Evolutionary conservation across 805 yeast genomes (phyloP), one percentile per base, ranked within the genome.

Genomic region (Schizosaccharomyces lindneri): DNA sequence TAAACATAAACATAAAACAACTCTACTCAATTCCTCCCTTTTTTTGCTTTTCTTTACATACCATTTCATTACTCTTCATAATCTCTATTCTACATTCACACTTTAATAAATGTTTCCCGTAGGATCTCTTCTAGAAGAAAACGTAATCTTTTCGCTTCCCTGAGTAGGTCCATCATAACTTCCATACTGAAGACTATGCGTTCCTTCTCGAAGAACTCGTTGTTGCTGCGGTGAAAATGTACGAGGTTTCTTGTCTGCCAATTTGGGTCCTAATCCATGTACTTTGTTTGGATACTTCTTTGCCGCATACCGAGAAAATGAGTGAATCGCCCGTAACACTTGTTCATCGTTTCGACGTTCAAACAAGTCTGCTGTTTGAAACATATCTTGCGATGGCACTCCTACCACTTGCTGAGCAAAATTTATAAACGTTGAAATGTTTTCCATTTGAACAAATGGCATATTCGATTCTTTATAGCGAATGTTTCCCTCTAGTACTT

Each of bases 281-380:
- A 76, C 67, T 46, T 46, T 46, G 61, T 72, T 65, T 62, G 81
- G 71, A 74, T 82, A 68, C 72, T 78, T 72, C 62, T 74, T 75
- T 67, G 84, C 77, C 1, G 86, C 84, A 62, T 80, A 75, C 63
- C 95, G 74, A 0, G 93, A 84, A 55, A 87, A 74, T 1, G 94
- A 80, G 67, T 84, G 82, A 55, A 87, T 73, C 0, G 89, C 78
- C 66, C 84, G 81, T n/a, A 83, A 71, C 1, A 87, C 87, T 65
- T 84, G 88, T 60, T 86, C 84, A 0, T 90, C 87, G 68, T 87
- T 94, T 65, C 79, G 77, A 36, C 73, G 71, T 68, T 87, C 95
- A 65, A 74, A 87, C 63, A 87, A 73, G 69, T 87, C 95, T 5
- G 77, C 73, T 0, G 95, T 87, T 66, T 84, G 88, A 69, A 87